phyloP scores from a whole-genome alignment of 768 basidiomycete genomes.

The Trametes cinnabarina region DNA sequence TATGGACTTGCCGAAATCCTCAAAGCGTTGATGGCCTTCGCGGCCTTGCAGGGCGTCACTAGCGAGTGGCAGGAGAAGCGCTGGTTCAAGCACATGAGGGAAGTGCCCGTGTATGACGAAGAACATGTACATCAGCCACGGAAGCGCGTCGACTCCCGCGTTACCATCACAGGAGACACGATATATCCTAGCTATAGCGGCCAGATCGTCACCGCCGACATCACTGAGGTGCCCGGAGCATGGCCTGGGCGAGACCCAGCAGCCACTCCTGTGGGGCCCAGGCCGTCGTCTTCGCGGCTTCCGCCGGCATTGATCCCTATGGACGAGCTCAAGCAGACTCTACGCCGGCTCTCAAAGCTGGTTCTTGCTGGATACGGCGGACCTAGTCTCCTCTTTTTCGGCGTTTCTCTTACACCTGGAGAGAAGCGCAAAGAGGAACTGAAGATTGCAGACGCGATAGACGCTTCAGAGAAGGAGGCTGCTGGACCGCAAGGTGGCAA shows the following conservation, averaged over 20 bases:
- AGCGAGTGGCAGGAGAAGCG: conserved; percentile 74
- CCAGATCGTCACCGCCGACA: conserved; percentile 78
- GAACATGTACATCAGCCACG: neutral
- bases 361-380: conserved; percentile 85
- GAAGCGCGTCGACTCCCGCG: conserved; percentile 42
- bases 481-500: conserved; percentile 1
- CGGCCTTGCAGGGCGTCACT: conserved; percentile 76
- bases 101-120: conserved; percentile 61
- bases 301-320: conserved; percentile 30
- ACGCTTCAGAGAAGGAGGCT: conserved; percentile 69
- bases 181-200: conserved; percentile 65
- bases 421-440: conserved; percentile 56
- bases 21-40: conserved; percentile 75
- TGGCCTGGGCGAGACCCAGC: neutral
- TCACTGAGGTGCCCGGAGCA: conserved; percentile 49
- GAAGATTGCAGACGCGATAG: conserved; percentile 61
- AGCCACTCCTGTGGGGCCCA: neutral
- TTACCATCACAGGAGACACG: conserved; percentile 72
- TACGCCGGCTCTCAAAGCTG: conserved; percentile 80
- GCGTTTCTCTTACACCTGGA: conserved; percentile 42
- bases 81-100: conserved; percentile 65
- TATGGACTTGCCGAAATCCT: conserved; percentile 66
- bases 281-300: neutral
- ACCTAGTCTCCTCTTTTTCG: conserved; percentile 78
- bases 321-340: conserved; percentile 59